phyloP scores from a whole-genome alignment of 2,329 filamentous ascomycete genomes.

The Aspergillus pseudoterreus region DNA sequence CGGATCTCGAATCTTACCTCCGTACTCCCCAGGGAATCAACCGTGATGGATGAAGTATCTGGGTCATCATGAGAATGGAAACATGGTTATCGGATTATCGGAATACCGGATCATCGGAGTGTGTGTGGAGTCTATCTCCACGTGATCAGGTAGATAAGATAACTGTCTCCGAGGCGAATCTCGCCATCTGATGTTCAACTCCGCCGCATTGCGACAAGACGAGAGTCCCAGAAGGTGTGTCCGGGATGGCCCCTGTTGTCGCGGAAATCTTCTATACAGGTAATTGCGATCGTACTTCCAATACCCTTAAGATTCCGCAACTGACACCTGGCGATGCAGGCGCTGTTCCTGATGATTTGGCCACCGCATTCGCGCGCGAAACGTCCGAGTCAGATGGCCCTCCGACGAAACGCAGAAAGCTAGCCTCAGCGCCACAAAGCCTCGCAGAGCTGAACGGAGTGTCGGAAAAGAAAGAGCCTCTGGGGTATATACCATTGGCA shows the following conservation, averaged over 20 bases:
- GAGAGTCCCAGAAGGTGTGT: not conserved
- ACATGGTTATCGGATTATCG: not conserved
- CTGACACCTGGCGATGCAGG: slow-evolving; percentile 13
- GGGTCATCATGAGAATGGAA: not conserved
- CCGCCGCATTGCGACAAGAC: not conserved
- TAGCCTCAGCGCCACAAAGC: slow-evolving; percentile 14
- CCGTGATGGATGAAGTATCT: no score
- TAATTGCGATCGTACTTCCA: not conserved
- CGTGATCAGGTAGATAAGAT: slow-evolving; percentile 8
- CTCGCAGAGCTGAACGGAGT: slow-evolving; percentile 16
- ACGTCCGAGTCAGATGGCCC: slow-evolving; percentile 13
- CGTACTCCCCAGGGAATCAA: no score
- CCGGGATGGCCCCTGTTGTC: slow-evolving; percentile 15
- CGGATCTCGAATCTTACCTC: no score
- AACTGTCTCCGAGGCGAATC: not conserved
- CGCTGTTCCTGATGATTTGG: slow-evolving; percentile 20
- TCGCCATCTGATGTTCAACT: no score
- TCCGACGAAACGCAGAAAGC: slow-evolving; percentile 33
- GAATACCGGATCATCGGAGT: not conserved
- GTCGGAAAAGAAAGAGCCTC: slow-evolving; percentile 16
- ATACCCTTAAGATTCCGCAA: no score
- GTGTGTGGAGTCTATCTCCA: not conserved
- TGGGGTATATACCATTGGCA: slow-evolving; percentile 31
- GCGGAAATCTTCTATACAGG: slow-evolving; percentile 12
- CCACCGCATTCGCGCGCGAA: slow-evolving; percentile 17